phyloP scores from a whole-genome alignment of 108 stramenopile species.

The Mediolabrus comicus region DNA sequence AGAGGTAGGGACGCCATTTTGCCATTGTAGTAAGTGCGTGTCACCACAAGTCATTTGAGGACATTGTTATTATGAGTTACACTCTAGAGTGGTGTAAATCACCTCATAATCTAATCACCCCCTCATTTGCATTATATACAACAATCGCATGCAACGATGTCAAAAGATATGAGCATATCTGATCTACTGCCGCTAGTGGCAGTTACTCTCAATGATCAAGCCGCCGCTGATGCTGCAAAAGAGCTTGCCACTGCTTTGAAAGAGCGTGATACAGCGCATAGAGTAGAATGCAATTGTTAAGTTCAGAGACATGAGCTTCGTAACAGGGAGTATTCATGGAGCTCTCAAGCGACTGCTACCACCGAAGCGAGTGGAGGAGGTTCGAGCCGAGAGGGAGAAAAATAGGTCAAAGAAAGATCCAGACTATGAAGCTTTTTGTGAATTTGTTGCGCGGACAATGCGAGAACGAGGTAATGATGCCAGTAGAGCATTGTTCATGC shows the following conservation, averaged over 20 bases:
- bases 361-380: too few relatives aligned
- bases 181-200: conserved; percentile 2
- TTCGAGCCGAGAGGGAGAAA: too few relatives aligned
- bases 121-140: too few relatives aligned
- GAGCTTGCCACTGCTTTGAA: background rate
- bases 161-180: background rate
- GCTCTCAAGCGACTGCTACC: background rate
- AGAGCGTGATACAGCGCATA: background rate
- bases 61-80: too few relatives aligned
- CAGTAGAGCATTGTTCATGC: background rate
- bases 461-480: background rate
- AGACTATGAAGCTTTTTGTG: background rate
- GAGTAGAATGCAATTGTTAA: conserved; percentile 3
- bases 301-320: background rate
- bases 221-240: background rate
- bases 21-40: too few relatives aligned
- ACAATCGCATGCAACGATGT: too few relatives aligned
- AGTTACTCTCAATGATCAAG: background rate
- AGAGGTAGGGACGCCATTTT: too few relatives aligned
- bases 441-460: background rate
- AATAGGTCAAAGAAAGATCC: too few relatives aligned
- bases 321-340: background rate
- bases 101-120: too few relatives aligned
- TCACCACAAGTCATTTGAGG: too few relatives aligned
- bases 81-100: too few relatives aligned